phyloP scores from a whole-genome alignment of 768 basidiomycete species.

The Mycena filopes region DNA sequence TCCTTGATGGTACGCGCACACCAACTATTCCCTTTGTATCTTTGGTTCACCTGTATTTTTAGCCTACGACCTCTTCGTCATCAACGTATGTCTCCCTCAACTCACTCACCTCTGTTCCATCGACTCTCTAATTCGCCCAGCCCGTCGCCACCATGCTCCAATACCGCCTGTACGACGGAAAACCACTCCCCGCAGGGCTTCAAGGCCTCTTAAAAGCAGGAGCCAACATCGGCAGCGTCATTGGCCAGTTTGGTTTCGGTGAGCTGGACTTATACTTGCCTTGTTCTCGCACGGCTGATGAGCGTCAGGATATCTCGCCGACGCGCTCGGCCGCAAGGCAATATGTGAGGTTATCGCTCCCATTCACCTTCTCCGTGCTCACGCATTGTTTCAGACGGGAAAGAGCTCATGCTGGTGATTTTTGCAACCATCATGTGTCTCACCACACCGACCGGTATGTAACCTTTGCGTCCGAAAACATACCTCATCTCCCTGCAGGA shows the following conservation, averaged over 20 bases:
- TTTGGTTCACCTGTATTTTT: background rate
- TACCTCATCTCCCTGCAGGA: background rate
- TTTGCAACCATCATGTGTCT: slow-evolving; percentile 78
- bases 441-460: slow-evolving; percentile 68
- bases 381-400: slow-evolving; percentile 61
- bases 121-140: background rate
- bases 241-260: slow-evolving; percentile 69
- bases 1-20: slow-evolving; percentile 20
- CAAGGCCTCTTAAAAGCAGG: slow-evolving; percentile 67
- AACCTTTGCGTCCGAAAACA: slow-evolving; percentile 32
- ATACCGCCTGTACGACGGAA: slow-evolving; percentile 57
- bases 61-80: slow-evolving; percentile 30
- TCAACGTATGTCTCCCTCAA: slow-evolving; percentile 5
- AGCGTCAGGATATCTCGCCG: slow-evolving; percentile 51
- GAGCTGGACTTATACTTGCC: slow-evolving; percentile 8
- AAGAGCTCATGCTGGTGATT: slow-evolving; percentile 85
- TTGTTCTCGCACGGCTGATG: background rate
- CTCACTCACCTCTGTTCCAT: background rate
- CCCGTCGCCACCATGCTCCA: slow-evolving; percentile 29
- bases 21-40: no score
- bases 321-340: slow-evolving; percentile 74
- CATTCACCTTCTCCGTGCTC: slow-evolving; percentile 8
- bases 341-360: slow-evolving; percentile 56
- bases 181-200: slow-evolving; percentile 55
- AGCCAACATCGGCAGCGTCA: slow-evolving; percentile 71